A percentile compares a stretch with the other conserved stretches of the same genome.
These are phyloP conservation scores for Aureobasidium sp. DNA, from an alignment of 2,329 filamentous ascomycete genomes.

Conservation along the genomic window DNA sequence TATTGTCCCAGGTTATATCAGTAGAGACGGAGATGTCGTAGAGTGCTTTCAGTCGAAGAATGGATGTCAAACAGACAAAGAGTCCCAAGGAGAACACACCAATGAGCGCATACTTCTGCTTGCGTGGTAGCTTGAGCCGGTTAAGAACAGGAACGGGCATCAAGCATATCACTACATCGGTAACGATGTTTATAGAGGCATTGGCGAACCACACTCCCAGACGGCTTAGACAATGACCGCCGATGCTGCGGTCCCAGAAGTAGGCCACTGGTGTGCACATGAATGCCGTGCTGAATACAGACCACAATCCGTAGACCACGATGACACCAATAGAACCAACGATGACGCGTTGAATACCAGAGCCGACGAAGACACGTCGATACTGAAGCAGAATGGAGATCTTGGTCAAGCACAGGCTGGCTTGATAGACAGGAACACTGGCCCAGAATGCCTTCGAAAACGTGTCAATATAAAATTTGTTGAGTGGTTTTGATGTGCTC, in stretches of 20 bases:
- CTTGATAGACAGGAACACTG: conserved; percentile 33
- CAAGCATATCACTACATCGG: conserved; percentile 27
- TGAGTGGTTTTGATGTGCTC: neutral
- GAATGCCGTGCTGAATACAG: conserved; percentile 30
- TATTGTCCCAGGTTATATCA: conserved; percentile 25
- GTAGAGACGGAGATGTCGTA: conserved; percentile 18
- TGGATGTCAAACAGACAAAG: conserved; percentile 25
- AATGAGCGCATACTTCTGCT: conserved; percentile 26
- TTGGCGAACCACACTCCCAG: conserved; percentile 36
- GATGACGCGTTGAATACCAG: conserved; percentile 26
- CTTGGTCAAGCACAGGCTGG: conserved; percentile 32
- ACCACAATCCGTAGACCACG: conserved; percentile 22
- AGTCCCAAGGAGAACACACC: conserved; percentile 28
- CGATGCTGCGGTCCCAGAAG: conserved; percentile 31
- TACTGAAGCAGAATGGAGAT: conserved; percentile 41
- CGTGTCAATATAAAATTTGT: neutral
- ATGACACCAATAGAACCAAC: conserved; percentile 24
- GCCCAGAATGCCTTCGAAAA: conserved; percentile 14
- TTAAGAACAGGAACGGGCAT: conserved; percentile 27
- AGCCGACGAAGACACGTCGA: conserved; percentile 37
- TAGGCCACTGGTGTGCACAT: conserved; percentile 32
- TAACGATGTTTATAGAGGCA: conserved; percentile 28
- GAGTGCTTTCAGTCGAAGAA: conserved; percentile 24
- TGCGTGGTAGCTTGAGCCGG: conserved; percentile 25
- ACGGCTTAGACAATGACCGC: conserved; percentile 31